Evolutionary conservation across 257 asterid species (phyloP), one percentile per base, ranked within the genome.

Genomic region (Cruciata laevipes): DNA sequence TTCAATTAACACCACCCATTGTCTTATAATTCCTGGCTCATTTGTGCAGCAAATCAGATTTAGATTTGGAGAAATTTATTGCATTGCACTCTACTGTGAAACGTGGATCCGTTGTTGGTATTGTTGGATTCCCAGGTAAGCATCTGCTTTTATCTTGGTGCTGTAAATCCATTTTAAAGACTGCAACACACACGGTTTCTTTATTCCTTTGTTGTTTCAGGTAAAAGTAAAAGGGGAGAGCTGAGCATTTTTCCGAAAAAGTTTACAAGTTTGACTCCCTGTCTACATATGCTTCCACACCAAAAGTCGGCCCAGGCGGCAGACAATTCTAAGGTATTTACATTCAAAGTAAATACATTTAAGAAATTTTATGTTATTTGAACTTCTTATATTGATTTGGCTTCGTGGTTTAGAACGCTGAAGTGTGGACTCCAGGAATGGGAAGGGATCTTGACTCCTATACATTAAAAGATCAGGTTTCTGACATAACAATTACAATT

Each of bases 211-310:
- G 65, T 49, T 35, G 17, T 33, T 69, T 62, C 69, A 90, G 97
- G 97, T 52, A 90, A 88, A 78, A 84, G 84, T 72, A 91, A 87
- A 75, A 87, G 92, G 74, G 96, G 95, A 7, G 95, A 89, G 86
- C 87, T 91, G 58, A 91, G 98, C 79, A 81, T 91, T 68, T 91
- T 91, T 21, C 92, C 95, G 6, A 87, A 83, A 75, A 74, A 84
- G 69, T 83, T 85, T 70, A 27, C 66, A 0, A 88, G 87, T 69
- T 85, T 91, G 35, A 85, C 95, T 53, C 96, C 85, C 70, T 87
- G 98, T 80, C 88, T 87, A 51, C 96, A 87, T 74, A 91, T 87
- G 96, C 83, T 91, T 95, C 95, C 98, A 20, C 75, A 88, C 40
- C 91, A 77, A 71, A 83, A 84, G 75, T 69, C 69, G 63, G 88